phyloP scores from a whole-genome alignment of 1,139 yeast genomes.

The Suhomyces ambrosiae region DNA sequence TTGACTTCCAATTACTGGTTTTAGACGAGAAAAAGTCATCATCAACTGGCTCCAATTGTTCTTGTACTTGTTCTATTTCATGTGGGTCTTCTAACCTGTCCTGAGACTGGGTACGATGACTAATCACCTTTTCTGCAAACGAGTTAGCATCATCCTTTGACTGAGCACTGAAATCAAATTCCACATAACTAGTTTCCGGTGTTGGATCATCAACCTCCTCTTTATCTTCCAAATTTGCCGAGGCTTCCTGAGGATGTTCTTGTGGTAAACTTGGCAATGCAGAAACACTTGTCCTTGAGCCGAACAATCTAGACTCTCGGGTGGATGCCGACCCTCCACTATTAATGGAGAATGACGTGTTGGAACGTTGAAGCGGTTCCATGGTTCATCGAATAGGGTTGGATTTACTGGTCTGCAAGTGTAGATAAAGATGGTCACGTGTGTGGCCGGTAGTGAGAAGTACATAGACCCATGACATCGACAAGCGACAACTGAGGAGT shows the following conservation, averaged over 20 bases:
- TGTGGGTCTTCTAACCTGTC: conserved; percentile 6
- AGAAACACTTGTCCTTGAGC: conserved; percentile 22
- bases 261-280: conserved; percentile 24
- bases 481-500: no score
- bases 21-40: conserved; percentile 39
- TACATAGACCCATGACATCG: no score
- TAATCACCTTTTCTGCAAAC: conserved; percentile 16
- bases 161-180: conserved; percentile 33
- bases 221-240: neutral
- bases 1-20: conserved; percentile 51
- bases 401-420: neutral
- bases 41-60: conserved; percentile 17
- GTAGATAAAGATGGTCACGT: no score
- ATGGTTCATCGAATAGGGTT: conserved; percentile 2
- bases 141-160: conserved; percentile 7
- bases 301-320: conserved; percentile 13
- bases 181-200: conserved; percentile 23
- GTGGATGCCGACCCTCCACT: conserved; percentile 11
- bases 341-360: conserved; percentile 7
- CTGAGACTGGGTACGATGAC: conserved; percentile 9
- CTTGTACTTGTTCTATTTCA: neutral
- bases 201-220: conserved; percentile 2
- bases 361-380: conserved; percentile 9
- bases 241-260: neutral
- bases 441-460: no score